Evolutionary conservation across 2,329 filamentous ascomycete genomes (phyloP), one percentile per base, ranked within the genome.

Genomic region (Aspergillus versicolor): DNA sequence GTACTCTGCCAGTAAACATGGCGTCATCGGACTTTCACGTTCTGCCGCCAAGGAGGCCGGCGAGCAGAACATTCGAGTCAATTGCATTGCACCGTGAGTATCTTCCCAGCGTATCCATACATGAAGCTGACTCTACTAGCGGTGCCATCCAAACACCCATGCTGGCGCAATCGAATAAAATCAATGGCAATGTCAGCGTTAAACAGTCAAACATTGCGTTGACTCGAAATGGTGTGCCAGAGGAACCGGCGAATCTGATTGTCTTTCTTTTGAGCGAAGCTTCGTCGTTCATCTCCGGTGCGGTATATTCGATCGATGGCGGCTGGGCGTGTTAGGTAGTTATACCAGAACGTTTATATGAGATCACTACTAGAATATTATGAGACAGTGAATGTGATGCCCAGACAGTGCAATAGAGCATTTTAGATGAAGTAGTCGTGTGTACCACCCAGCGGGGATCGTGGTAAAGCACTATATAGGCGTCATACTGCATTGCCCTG

Each of bases 1-100:
- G 6, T 55, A 55, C 7, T 6, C 17, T 21, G 52, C 45, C 4
- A 48, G 44, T 27, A 55, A 55, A 21, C 52, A 55, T n/a, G 52
- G 45, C 0, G 38, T 55, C 2, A 34, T 55, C 21, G 52, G 52
- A 2, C 34, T 55, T 17, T 22, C 52, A 7, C n/a, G 45, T 6
- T 34, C 44, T 21, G 52, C 37, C 5, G 52, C 52, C 3, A 49
- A 43, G 27, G 52, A 55, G 27, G 44, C 15, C 2, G 52, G 44
- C 1, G 37, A 43, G 2, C 22, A 27, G 38, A 44, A 37, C 2
- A 43, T 55, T 24, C 19, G 52, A 13, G 45, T 55, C n/a, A 55
- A 55, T 19, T 40, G 34, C 19, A 37, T 55, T 17, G 37, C 34
- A 7, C 52, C 52, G 52, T 55, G 38, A 17, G 34, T 13, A 13